Conservation (phyloP, 768 basidiomycete species). For the Nidularia pulvinata region DNA sequence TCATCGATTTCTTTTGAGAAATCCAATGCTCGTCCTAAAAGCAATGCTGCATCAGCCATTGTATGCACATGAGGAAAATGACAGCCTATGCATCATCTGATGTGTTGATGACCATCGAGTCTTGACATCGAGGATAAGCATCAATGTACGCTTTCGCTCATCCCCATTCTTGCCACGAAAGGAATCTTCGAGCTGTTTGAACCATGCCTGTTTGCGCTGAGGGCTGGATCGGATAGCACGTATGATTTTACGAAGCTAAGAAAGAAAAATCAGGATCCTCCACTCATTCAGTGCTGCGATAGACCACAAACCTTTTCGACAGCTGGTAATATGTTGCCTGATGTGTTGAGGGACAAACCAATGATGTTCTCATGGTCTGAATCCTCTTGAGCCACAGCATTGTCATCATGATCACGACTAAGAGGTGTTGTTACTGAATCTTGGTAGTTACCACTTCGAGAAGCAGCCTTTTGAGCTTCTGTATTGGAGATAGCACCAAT, state of each 20-base stretch:
- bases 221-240: slow-evolving; percentile 14
- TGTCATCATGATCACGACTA: slow-evolving; percentile 4
- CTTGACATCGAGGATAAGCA: not conserved
- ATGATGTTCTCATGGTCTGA: slow-evolving; percentile 3
- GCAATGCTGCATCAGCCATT: not conserved
- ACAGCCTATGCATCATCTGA: not conserved
- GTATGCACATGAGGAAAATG: not conserved
- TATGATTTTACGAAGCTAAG: slow-evolving; percentile 22
- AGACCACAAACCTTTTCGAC: slow-evolving; percentile 12
- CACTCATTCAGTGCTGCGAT: not conserved
- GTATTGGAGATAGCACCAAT: slow-evolving; percentile 19
- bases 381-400: slow-evolving; percentile 7
- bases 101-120: not conserved
- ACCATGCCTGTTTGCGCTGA: slow-evolving; percentile 15
- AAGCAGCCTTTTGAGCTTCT: slow-evolving; percentile 12
- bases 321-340: slow-evolving; percentile 3
- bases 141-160: not conserved
- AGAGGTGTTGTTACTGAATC: slow-evolving; percentile 10
- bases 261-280: not conserved
- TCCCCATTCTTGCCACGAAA: not conserved
- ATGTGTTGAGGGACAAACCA: not conserved
- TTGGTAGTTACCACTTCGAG: slow-evolving; percentile 14
- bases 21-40: not conserved
- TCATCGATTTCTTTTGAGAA: not conserved
- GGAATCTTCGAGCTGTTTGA: slow-evolving; percentile 6